Base-by-base conservation (phyloP, 2,329 filamentous ascomycete species). In the Tolypocladium ophioglossoides region DNA sequence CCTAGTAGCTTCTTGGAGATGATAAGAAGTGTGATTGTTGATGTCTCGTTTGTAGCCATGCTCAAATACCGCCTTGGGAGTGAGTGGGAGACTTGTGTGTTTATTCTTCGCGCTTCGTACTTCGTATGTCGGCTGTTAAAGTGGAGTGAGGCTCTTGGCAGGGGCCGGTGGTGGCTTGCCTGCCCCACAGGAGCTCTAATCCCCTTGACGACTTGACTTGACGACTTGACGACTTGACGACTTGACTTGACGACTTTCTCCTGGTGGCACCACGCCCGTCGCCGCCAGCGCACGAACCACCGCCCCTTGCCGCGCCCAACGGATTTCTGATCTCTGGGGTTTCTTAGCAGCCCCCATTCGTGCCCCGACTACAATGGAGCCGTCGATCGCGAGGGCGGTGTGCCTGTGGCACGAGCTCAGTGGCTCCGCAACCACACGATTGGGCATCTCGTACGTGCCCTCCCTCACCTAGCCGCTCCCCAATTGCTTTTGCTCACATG, bases 1-100 rank as follows among this genome's bases (percentile, higher is more conserved):
- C 35, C 27, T 27, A 50, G 52, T 50, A 51, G 52, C 50, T 49
- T 49, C n/a, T 39, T 54, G 55, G 55, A 54, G 35, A 52, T n/a
- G 12, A 20, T 39, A 50, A 34, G 24, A 50, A 56, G 55, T 56
- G 59, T 60, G 56, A 63, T 64, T 14, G 18, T 30, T 35, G 38
- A 52, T 22, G 4, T 30, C 14, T 11, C 41, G 39, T 22, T 35
- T 9, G 6, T 44, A 27, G 10, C 27, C 7, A 22, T 44, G 14
- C 8, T 18, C 22, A 4, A 44, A 14, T 12, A 4, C 16, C 30
- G 7, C 3, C 10, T 14, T 18, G 20, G 22, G 2, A 2, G 41
- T 30, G 1, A n/a, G n/a, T n/a, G n/a, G 41, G 16, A n/a, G 41
- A n/a, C 9, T 20, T 30, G 30, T 30, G 16, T 20, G 2, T 10